Percentiles rank a stretch among this genome's conserved stretches.
Conservation (phyloP, 2,329 filamentous ascomycete genomes). For the Stagonosporopsis vannaccii region DNA sequence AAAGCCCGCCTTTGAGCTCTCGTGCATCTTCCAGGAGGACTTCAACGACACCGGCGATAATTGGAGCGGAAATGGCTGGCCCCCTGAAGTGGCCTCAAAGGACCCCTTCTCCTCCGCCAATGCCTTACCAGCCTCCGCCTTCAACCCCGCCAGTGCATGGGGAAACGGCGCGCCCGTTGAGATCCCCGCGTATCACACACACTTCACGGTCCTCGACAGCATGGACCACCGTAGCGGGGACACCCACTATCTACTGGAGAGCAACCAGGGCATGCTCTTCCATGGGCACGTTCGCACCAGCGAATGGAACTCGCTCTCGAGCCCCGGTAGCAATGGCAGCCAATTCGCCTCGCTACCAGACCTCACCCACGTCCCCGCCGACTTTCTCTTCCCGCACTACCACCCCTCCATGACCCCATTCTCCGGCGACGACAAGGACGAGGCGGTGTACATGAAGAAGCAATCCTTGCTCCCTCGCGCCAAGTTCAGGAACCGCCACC, state of each 20-base stretch:
- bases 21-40: neutral
- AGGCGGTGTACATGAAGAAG: conserved; percentile 1
- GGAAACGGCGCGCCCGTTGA: neutral
- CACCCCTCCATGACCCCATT: neutral
- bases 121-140: no score
- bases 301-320: neutral
- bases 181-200: neutral
- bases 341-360: conserved; percentile 1
- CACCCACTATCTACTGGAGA: neutral
- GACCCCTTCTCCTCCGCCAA: neutral
- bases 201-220: conserved; percentile 1
- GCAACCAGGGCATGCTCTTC: neutral
- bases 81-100: neutral
- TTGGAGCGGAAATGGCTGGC: neutral
- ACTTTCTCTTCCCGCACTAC: neutral
- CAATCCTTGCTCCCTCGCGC: neutral
- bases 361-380: neutral
- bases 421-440: neutral
- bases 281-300: neutral
- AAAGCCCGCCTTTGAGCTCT: neutral
- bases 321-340: neutral
- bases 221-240: neutral
- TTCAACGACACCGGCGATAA: neutral
- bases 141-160: neutral
- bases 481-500: neutral